Base-by-base conservation (phyloP, 2,329 filamentous ascomycete species). In the Lasiodiplodia gonubiensis region DNA sequence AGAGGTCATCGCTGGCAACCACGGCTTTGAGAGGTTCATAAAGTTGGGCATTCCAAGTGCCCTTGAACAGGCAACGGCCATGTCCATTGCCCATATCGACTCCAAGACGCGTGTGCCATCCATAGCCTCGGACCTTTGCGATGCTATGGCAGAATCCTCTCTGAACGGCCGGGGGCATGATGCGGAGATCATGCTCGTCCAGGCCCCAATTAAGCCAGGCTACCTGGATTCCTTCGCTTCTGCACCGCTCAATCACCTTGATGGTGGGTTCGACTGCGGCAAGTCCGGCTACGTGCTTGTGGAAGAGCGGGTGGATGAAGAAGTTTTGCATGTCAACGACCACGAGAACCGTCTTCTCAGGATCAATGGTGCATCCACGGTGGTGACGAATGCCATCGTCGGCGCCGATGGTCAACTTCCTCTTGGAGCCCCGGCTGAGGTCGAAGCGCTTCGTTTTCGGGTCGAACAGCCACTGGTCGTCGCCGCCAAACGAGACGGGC, bases 311-410 rank as follows among this genome's bases (percentile, higher is more conserved):
- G 54, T 77, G 71, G 54, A 81, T 70, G 70, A 81, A 81, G 72
- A 80, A 81, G 71, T 81, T 81, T 67, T 81, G 80, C 79, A 81
- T 81, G 70, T 81, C 79, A 64, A 81, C 75, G 37, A 81, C 72
- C 33, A 81, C 75, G 35, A 81, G 70, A 30, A 80, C 73, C 1
- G 80, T 77, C 42, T 72, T 77, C 25, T 72, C 69, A 6, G 80
- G 79, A 69, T 81, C 78, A 66, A 81, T 79, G 69, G 79, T 74
- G 71, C 79, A 78, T 51, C 80, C 79, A 21, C 75, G 76, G 69
- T 81, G 79, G 70, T 80, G 78, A 67, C 76, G 74, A 25, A 78
- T 74, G 49, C 74, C 74, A 70, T 80, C 78, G 70, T 81, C 78
- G 69, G 78, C 79, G 64, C 80, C 77, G 59, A 81, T 72, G 52